Conservation (phyloP, 1,284 basidiomycete genomes). For the Phlebopus sp. region DNA sequence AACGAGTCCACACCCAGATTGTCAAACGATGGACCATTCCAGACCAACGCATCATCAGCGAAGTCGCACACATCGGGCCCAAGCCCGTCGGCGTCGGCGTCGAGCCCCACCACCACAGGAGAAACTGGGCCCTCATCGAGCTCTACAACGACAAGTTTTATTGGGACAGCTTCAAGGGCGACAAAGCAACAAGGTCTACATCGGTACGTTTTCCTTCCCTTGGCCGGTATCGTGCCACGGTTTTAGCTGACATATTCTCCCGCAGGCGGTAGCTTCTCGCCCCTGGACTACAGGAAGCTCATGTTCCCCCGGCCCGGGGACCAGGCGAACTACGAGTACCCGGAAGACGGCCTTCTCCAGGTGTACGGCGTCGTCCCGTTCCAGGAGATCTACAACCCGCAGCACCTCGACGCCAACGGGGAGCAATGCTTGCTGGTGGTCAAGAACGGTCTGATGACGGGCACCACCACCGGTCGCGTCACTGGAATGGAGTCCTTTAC, state of each 20-base stretch:
- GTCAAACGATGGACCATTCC: conserved; percentile 7
- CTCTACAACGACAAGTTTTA: conserved; percentile 27
- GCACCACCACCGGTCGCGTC: conserved; percentile 30
- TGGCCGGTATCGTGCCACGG: conserved; percentile 11
- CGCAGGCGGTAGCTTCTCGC: conserved; percentile 5
- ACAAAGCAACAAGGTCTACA: conserved; percentile 25
- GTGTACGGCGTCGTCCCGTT: conserved; percentile 27
- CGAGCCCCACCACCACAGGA: conserved; percentile 23
- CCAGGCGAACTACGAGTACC: conserved; percentile 23
- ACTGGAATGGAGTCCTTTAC: conserved; percentile 25
- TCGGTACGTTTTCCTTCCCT: conserved; percentile 9
- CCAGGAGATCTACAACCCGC: conserved; percentile 22
- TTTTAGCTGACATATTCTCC: conserved; percentile 17
- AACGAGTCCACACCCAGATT: conserved; percentile 8
- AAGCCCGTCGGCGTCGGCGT: conserved; percentile 24
- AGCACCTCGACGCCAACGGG: conserved; percentile 22
- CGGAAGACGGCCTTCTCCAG: conserved; percentile 28
- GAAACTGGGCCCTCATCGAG: conserved; percentile 35
- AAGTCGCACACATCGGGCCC: conserved; percentile 34
- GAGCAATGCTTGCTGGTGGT: conserved; percentile 31
- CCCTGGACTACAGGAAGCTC: conserved; percentile 10
- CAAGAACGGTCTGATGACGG: conserved; percentile 32
- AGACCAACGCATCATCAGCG: conserved; percentile 33
- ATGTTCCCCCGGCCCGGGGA: conserved; percentile 23
- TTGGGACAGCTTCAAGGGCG: conserved; percentile 17